phyloP scores from a whole-genome alignment of 2,329 filamentous ascomycete species.

The Aspergillus sp. region DNA sequence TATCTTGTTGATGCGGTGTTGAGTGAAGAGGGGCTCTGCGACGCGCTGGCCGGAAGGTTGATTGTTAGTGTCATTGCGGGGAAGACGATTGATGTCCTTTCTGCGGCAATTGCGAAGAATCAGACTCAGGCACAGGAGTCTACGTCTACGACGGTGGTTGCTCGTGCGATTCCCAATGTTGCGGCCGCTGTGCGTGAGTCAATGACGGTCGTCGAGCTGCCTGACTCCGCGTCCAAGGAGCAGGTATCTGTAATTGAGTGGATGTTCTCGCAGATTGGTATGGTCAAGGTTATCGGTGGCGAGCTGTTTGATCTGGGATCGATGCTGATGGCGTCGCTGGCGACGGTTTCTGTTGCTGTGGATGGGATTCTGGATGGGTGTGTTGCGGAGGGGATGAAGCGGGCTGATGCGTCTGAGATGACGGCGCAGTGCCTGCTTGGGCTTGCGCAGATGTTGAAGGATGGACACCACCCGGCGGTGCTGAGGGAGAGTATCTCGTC shows the following conservation, averaged over 20 bases:
- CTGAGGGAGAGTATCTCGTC: conserved; percentile 62
- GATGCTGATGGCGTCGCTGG: conserved; percentile 60
- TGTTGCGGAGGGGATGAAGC: conserved; percentile 62
- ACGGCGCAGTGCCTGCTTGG: conserved; percentile 43
- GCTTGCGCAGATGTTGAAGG: conserved; percentile 50
- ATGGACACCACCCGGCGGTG: conserved; percentile 61
- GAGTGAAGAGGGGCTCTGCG: conserved; percentile 31
- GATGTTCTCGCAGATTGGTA: conserved; percentile 56
- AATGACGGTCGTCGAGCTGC: conserved; percentile 49
- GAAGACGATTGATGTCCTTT: conserved; percentile 28
- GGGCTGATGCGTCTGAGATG: conserved; percentile 62
- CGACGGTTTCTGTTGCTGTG: conserved; percentile 59
- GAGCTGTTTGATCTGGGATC: conserved; percentile 56
- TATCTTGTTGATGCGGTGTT: conserved; percentile 43
- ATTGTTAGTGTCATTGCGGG: conserved; percentile 53
- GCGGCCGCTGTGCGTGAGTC: conserved; percentile 46
- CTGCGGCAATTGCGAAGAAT: conserved; percentile 33
- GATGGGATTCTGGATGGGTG: conserved; percentile 62
- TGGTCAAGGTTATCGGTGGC: conserved; percentile 51
- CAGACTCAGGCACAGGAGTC: neutral
- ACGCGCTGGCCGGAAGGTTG: conserved; percentile 46
- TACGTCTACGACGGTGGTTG: conserved; percentile 21
- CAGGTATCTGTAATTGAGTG: conserved; percentile 34
- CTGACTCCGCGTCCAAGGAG: neutral
- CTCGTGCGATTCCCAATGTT: conserved; percentile 49